These are phyloP conservation scores for Neonectria coccinea DNA, from an alignment of 2,329 filamentous ascomycete genomes.

Conservation along the genomic window DNA sequence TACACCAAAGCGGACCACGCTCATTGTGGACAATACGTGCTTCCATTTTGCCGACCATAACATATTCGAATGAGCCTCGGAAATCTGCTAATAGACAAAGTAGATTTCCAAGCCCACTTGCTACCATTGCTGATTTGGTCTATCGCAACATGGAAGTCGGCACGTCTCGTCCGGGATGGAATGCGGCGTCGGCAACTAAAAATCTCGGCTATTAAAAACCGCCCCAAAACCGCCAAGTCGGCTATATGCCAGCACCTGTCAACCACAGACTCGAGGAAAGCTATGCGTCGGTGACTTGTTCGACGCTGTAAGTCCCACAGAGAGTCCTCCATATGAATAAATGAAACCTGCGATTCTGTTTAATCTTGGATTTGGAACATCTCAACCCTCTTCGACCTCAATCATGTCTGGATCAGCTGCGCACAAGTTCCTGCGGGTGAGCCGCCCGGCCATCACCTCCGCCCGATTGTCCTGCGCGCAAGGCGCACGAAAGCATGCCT, in stretches of 20 bases:
- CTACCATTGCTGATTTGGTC: neutral
- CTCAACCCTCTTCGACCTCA: neutral
- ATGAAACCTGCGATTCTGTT: conserved; percentile 22
- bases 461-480: neutral
- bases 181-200: neutral
- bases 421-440: conserved; percentile 23
- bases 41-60: neutral
- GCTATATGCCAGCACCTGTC: conserved; percentile 21
- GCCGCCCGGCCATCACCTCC: conserved; percentile 24
- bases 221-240: conserved; percentile 16
- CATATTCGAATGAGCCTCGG: neutral
- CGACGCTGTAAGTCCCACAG: conserved; percentile 16
- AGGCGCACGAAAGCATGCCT: conserved; percentile 30
- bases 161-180: neutral
- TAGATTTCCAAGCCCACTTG: neutral
- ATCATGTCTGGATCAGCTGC: conserved; percentile 32
- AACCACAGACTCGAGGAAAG: neutral
- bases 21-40: neutral
- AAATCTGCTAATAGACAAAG: neutral
- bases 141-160: neutral
- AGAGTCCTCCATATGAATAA: conserved; percentile 13
- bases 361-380: neutral
- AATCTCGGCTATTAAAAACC: conserved; percentile 20
- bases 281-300: conserved; percentile 18
- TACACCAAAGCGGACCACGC: neutral